Evolutionary conservation across 805 yeast genomes (phyloP), one percentile per base, ranked within the genome.

Genomic region (Zygosaccharomyces rouxii): DNA sequence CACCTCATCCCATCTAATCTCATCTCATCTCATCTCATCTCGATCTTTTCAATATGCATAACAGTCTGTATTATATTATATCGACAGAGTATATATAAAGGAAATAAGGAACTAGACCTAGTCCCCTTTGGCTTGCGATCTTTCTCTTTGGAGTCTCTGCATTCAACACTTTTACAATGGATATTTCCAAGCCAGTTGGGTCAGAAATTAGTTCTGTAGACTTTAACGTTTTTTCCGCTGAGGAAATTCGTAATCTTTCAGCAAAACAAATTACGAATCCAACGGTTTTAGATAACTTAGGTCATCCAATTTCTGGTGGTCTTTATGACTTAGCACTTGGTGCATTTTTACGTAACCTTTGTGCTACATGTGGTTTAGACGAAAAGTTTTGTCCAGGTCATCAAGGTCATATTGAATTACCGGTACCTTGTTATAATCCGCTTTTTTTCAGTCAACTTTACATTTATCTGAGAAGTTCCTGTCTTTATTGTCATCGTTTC

Each of bases 351-450:
- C 78, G 84, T 62, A 88, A 92, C 66, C 75, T 86, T 50, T 89
- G 99, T 79, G 78, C 94, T 19, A 92, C 98, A 1, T 94, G 99
- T 78, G 97, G 98, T 16, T 75, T 92, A 53, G 96, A 90, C 66
- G 97, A 92, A 58, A 82, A 85, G 63, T 83, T 80, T 59, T 94
- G 99, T 73, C 97, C 97, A 3, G 99, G 99, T 41, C 99, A 94
- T 68, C 89, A 89, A 68, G 99, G 99, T 52, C 99, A 94, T 68
- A 89, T 94, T 55, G 97, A 92, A 67, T 77, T 94, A 55, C 99
- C 99, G 5, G 84, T 89, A 37, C 96, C 98, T 3, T 95, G 88
- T 38, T 94, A 89, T 74, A 92, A 89, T 66, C 98, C 99, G 16
- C 71, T 94, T 58, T 94, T 95, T 63, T 94, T 95, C 80, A 80